Evolutionary conservation across 2,329 filamentous ascomycete genomes (phyloP), one percentile per base, ranked within the genome.

Genomic region (Venturia oleaginea): DNA sequence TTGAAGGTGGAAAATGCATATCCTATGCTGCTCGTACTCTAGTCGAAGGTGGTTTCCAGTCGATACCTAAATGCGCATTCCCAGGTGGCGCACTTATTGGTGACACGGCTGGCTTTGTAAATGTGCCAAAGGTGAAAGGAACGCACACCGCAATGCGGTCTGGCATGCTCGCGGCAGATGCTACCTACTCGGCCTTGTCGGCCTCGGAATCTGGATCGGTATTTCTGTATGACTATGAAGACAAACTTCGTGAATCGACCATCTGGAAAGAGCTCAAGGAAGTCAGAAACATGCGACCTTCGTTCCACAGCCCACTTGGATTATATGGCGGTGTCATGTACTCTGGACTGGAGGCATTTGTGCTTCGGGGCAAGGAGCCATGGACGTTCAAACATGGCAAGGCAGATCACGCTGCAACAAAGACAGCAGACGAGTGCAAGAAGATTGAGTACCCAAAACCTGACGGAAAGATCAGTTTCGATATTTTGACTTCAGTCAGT

Each of bases 391-490:
- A 88, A 74, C 92, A 99, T 77, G 88, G 88, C 71, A 81, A 84
- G 27, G 83, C 86, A 13, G 94, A 99, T 76, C 80, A 91, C 70
- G 87, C 82, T 2, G 85, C 88, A 48, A 99, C 93, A 5, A 91
- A 91, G 76, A 79, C 81, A 7, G 93, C 93, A 17, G 89, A 92
- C 69, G 75, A 89, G 72, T 93, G 85, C 78, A 78, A 83, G 70
- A 96, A 94, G 80, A 97, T 99, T 71, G 91, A 95, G 73, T 99
- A 99, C 73, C 90, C 91, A 64, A 99, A 97, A 80, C 94, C 94
- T 1, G 94, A 99, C 74, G 92, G 92, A 69, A 89, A 95, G 78
- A 87, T 99, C 74, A 91, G 86, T 68, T 99, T 99, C 73, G 94
- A 99, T 74, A 96, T 99, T 69, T 78, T 99, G 73, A 99, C 94